A percentile compares a stretch with the other conserved stretches of the same genome.
phyloP scores from a whole-genome alignment of 192 early-diverging fungal species.

The Phlyctochytrium planicorne region DNA sequence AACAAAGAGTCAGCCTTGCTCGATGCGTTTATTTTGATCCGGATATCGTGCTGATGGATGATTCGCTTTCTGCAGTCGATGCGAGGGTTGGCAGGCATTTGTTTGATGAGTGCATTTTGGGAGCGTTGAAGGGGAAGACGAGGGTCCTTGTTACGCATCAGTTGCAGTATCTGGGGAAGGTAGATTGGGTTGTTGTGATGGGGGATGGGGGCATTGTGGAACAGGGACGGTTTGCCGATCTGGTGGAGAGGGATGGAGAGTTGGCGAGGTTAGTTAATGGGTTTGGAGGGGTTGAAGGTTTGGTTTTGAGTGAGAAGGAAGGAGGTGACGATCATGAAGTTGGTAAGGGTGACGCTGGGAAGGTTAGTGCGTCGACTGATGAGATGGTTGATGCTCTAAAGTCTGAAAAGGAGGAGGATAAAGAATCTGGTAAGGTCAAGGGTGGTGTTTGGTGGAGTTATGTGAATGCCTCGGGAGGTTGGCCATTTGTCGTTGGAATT shows the following conservation, averaged over 20 bases:
- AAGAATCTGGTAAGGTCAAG: constrained; percentile 76
- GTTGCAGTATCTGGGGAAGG: constrained; percentile 71
- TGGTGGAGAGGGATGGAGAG: constrained; percentile 60
- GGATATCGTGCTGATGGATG: constrained; percentile 81
- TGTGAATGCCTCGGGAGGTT: constrained; percentile 61
- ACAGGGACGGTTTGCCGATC: constrained; percentile 59
- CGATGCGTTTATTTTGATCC: constrained; percentile 72
- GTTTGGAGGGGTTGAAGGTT: constrained; percentile 62
- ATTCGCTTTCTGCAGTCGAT: constrained; percentile 86
- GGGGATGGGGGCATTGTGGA: constrained; percentile 71
- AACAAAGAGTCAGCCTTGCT: constrained; percentile 79
- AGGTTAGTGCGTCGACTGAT: not conserved
- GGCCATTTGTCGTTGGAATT: constrained; percentile 44
- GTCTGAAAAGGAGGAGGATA: constrained; percentile 75
- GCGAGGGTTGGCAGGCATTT: constrained; percentile 64
- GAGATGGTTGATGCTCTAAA: constrained; percentile 20
- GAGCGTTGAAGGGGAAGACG: constrained; percentile 69
- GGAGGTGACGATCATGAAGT: constrained; percentile 21
- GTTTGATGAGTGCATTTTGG: constrained; percentile 71
- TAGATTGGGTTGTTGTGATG: constrained; percentile 70
- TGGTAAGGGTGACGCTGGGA: constrained; percentile 7
- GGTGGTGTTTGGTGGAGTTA: constrained; percentile 77
- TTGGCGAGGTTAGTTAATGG: constrained; percentile 58
- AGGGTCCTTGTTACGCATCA: constrained; percentile 84
- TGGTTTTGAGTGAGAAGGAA: too few relatives aligned